These are phyloP conservation scores for Pythium chondricola DNA, from an alignment of 352 stramenopile genomes.

Conservation along the genomic window DNA sequence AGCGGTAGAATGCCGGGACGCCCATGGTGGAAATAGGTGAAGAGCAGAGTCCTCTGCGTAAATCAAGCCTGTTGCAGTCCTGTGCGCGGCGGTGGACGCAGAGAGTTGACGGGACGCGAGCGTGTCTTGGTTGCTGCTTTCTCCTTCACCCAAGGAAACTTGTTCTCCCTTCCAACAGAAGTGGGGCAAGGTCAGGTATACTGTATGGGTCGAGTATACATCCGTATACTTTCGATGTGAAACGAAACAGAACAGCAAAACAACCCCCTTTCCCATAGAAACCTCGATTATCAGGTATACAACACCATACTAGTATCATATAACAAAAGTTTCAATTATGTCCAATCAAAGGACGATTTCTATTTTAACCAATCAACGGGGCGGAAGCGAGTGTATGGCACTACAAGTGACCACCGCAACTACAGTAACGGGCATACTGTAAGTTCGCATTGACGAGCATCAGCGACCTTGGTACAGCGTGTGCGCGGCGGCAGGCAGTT, in stretches of 20 bases:
- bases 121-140: not conserved
- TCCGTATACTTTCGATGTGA: conserved; percentile 8
- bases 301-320: not conserved
- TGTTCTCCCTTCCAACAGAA: conserved; percentile 20
- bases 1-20: conserved; percentile 99
- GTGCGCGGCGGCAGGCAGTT: too few species aligned
- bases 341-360: too few species aligned
- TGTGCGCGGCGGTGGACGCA: too few species aligned
- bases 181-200: conserved; percentile 4
- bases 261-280: not conserved
- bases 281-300: not conserved
- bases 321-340: not conserved
- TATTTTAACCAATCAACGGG: conserved; percentile 9
- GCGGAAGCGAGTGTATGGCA: too few species aligned
- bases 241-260: conserved; percentile 12
- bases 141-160: too few species aligned
- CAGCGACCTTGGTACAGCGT: too few species aligned
- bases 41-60: not conserved
- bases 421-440: too few species aligned
- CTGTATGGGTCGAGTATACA: not conserved
- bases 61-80: too few species aligned
- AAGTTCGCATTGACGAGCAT: too few species aligned
- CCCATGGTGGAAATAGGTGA: conserved; percentile 80
- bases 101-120: too few species aligned
- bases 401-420: too few species aligned